Evolutionary conservation across 2,329 filamentous ascomycete genomes (phyloP), one percentile per base, ranked within the genome.

Genomic region (Exophiala xenobiotica): DNA sequence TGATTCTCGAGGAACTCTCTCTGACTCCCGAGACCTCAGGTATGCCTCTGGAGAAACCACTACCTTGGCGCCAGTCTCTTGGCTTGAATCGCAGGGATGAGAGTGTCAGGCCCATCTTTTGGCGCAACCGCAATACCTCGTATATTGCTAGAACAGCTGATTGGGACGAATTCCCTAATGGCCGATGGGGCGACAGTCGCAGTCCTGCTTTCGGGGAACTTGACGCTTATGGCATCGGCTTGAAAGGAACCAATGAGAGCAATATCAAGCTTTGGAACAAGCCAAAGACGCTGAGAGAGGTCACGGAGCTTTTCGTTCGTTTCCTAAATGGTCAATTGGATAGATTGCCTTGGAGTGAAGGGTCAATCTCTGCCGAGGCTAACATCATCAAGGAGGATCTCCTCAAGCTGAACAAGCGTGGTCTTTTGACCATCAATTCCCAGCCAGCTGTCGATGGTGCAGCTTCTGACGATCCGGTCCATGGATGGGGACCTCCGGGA

Each of bases 151-250:
- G 93, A 49, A 99, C 93, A 0, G 91, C 96, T 68, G 92, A 96
- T 62, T 99, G 93, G 93, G 93, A 99, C 64, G 93, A 99, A 70
- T 99, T 96, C 64, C 93, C 93, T 49, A 99, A 99, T 76, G 93
- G 93, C 40, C 87, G 93, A 70, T 99, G 93, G 93, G 95, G 93
- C 72, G 93, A 99, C 70, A 92, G 91, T 46, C 83, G 93, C 59
- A 97, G 92, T 52, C 93, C 93, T 55, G 93, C 93, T 44, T 99
- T 96, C 65, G 93, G 93, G 64, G 90, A 96, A 70, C 77, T 97
- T 46, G 92, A 97, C 70, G 85, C 90, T 6, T 97, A 99, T 66
- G 92, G 91, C 37, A 90, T 97, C 63, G 90, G 91, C 38, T 74
- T 99, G 63, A 95, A 92, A 61, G 93, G 93, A 23, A 95, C 89